These are phyloP conservation scores for Calonectria naviculata DNA, from an alignment of 2,329 filamentous ascomycete species.

Conservation along the genomic window DNA sequence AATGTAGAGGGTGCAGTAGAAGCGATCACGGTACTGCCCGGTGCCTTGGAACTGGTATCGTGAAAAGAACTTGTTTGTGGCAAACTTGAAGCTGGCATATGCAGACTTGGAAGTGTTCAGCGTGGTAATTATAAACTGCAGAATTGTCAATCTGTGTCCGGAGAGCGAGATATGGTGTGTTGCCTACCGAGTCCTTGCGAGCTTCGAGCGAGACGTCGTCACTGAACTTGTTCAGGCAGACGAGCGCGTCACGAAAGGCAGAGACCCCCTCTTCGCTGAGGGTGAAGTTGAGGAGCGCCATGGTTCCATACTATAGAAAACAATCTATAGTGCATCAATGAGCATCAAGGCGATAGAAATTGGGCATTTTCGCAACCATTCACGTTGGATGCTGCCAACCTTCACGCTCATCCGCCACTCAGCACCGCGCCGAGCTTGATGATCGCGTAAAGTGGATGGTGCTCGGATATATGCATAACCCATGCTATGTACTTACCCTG, in stretches of 20 bases:
- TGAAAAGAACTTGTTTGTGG: constrained; percentile 76
- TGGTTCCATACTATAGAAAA: background rate
- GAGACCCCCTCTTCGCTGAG: constrained; percentile 78
- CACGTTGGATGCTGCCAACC: background rate
- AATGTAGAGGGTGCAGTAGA: constrained; percentile 81
- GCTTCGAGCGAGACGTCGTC: constrained; percentile 83
- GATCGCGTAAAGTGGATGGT: background rate
- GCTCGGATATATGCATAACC: constrained; percentile 12
- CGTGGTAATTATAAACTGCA: constrained; percentile 77
- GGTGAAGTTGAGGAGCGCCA: constrained; percentile 78
- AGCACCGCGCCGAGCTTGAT: background rate
- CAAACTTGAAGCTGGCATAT: constrained; percentile 78
- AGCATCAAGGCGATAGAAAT: background rate
- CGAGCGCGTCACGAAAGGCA: constrained; percentile 77
- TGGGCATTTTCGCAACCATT: background rate
- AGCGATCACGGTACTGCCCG: constrained; percentile 65
- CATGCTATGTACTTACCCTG: background rate
- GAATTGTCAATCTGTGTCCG: background rate
- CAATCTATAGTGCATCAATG: background rate
- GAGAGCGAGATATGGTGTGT: background rate
- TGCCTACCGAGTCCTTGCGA: constrained; percentile 70
- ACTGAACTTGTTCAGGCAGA: constrained; percentile 82
- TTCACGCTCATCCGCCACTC: constrained; percentile 6
- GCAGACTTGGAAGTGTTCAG: constrained; percentile 85
- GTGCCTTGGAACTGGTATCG: constrained; percentile 74